A percentile compares a stretch with the other conserved stretches of the same genome.
These are phyloP conservation scores for Vaccinium darrowii DNA, from an alignment of 148 eudicot genomes.

Conservation along the genomic window DNA sequence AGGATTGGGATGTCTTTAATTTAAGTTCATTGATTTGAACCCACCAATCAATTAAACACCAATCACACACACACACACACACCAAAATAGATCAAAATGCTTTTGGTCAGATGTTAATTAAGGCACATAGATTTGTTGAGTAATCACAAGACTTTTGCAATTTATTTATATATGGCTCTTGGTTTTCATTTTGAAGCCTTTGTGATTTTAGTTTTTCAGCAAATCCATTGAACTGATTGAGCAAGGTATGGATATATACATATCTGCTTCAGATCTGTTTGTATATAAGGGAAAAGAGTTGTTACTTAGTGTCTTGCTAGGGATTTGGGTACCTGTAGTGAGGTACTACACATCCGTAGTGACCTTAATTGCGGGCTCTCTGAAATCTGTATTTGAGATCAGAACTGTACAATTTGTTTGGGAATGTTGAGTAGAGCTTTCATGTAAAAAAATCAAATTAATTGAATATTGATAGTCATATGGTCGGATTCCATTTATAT, in stretches of 20 bases:
- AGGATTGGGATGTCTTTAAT: slow-evolving; percentile 49
- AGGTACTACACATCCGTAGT: too few species aligned
- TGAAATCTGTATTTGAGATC: too few species aligned
- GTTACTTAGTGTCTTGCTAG: background rate
- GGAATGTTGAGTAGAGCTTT: too few species aligned
- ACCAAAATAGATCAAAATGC: background rate
- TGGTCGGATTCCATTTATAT: too few species aligned
- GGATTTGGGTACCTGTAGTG: background rate
- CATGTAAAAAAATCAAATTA: too few species aligned
- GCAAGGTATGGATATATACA: background rate
- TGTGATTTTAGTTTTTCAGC: background rate
- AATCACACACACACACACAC: background rate
- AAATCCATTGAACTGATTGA: background rate
- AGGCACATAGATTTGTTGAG: background rate
- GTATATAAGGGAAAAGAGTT: background rate
- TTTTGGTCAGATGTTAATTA: background rate
- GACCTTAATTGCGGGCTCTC: too few species aligned
- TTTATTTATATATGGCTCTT: background rate
- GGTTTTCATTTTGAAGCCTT: background rate
- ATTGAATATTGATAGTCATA: too few species aligned
- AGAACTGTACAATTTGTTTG: too few species aligned
- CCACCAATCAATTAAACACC: background rate
- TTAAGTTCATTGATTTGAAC: slow-evolving; percentile 15
- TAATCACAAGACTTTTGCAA: background rate
- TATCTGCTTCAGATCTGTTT: background rate